phyloP scores from a whole-genome alignment of 2,329 filamentous ascomycete species.

The Alternaria sp. region DNA sequence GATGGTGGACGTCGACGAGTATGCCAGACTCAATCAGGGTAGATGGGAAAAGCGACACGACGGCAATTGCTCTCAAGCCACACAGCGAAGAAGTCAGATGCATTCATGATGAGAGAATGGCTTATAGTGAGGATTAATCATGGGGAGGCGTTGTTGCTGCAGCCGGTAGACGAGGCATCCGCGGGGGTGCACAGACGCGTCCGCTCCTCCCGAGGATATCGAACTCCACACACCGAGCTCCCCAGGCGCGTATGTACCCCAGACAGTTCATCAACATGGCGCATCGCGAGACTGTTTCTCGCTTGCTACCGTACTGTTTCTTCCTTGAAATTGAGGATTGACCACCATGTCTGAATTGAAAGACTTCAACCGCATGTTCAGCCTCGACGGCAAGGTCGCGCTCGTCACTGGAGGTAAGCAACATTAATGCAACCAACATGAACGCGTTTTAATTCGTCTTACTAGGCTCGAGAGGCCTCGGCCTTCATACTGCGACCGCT shows the following conservation, averaged over 20 bases:
- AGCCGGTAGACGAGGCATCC: conserved; percentile 17
- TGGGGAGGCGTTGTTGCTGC: conserved; percentile 13
- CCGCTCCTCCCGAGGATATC: conserved; percentile 30
- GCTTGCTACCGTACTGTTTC: not conserved
- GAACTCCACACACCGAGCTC: conserved; percentile 30
- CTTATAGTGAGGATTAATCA: not conserved
- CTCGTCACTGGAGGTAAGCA: conserved; percentile 44
- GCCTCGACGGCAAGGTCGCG: conserved; percentile 47
- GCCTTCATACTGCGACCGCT: conserved; percentile 48
- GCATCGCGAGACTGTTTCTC: not conserved
- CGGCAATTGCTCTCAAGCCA: not conserved
- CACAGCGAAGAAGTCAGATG: not conserved
- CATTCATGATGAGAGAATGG: not conserved
- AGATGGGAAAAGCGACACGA: not conserved
- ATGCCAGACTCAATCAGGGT: not conserved
- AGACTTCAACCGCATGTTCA: conserved; percentile 44
- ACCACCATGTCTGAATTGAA: conserved; percentile 40
- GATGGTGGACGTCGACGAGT: not conserved
- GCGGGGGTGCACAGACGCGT: conserved; percentile 25
- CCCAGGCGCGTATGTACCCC: conserved; percentile 17
- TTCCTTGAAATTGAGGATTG: conserved; percentile 2
- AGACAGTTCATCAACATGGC: conserved; percentile 19
- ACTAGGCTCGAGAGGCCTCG: conserved; percentile 49
- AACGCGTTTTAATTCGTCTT: not conserved
- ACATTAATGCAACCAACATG: not conserved